Base-by-base conservation (phyloP, 2,329 filamentous ascomycete genomes). In the Pseudogymnoascus sp. region DNA sequence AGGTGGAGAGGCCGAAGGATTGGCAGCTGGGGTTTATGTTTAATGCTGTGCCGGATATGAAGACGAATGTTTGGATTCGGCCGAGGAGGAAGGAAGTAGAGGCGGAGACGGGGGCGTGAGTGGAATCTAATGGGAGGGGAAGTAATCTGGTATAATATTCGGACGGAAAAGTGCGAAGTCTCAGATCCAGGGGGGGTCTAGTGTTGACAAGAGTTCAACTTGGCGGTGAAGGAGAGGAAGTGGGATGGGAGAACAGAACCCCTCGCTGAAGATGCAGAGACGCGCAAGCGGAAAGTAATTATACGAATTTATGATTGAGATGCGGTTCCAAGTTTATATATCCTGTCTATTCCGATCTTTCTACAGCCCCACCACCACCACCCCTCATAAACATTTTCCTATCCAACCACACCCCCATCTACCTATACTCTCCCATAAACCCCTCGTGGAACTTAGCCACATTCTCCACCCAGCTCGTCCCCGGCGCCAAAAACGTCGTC, bases 401-500 rank as follows among this genome's bases (percentile, higher is more conserved):
- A 53, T 11, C 43, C 43, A 31, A 28, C 12, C 14, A 26, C 24
- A 46, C 3, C 8, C 14, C 14, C 31, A 31, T 26, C 24, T 53
- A 74, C 69, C 78, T 79, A 68, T 83, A 97, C 82, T 96, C 85
- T 60, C 89, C 83, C 87, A 98, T 90, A 72, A 99, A 99, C 66
- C 89, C 86, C 76, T 87, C 79, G 79, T 99, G 95, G 79, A 99
- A 99, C 77, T 91, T 89, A 70, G 89, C 85, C 70, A 98, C 91
- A 68, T 88, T 84, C 60, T 88, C 86, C 6, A 96, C 88, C 95
- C 95, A 99, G 70, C 96, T 93, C 1, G 93, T 98, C 12, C 95
- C 95, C 0, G 95, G 95, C 0, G 95, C 93, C 41, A 99, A 80
- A 82, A 99, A 99, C 0, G 95, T 99, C 3, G 95, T 99, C 66